Percentiles rank a stretch among this genome's conserved stretches.
Conservation (phyloP, 495 filamentous ascomycete species). For the Sporormia fimetaria region DNA sequence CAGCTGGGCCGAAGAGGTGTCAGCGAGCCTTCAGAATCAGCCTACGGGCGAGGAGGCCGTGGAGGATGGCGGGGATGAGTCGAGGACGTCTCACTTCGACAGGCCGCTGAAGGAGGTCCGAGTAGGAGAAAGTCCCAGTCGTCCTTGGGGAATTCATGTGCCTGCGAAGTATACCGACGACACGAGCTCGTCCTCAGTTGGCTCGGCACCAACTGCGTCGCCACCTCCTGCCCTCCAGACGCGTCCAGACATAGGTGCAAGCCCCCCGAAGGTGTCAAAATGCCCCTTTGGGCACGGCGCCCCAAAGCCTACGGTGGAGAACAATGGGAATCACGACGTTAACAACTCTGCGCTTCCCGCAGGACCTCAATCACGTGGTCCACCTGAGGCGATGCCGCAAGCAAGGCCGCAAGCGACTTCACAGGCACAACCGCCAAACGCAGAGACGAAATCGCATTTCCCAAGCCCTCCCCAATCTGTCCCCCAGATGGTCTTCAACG, state of each 20-base stretch:
- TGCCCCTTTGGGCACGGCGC: conserved; percentile 21
- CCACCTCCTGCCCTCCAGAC: conserved; percentile 12
- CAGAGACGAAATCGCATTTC: background rate
- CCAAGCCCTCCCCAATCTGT: conserved; percentile 1
- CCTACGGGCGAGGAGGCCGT: conserved; percentile 27
- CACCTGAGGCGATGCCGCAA: background rate
- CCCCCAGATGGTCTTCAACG: conserved; percentile 67
- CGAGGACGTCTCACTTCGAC: conserved; percentile 58
- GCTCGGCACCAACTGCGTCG: conserved; percentile 26
- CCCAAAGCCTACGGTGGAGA: background rate
- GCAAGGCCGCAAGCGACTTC: background rate
- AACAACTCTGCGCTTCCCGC: background rate
- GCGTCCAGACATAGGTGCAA: conserved; percentile 5
- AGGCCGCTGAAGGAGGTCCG: conserved; percentile 70
- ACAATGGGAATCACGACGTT: conserved; percentile 1
- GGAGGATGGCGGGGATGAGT: conserved; percentile 29
- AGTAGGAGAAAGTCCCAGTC: conserved; percentile 77
- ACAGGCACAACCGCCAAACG: background rate
- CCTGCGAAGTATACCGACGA: conserved; percentile 43
- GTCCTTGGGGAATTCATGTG: conserved; percentile 82
- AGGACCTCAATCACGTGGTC: background rate
- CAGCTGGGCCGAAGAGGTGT: conserved; percentile 69
- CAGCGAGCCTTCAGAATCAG: conserved; percentile 29
- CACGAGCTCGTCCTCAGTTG: conserved; percentile 22
- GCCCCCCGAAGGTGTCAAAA: conserved; percentile 6